Evolutionary conservation across 768 basidiomycete species (phyloP).

Genomic region (Clitopilus passeckerianus): DNA sequence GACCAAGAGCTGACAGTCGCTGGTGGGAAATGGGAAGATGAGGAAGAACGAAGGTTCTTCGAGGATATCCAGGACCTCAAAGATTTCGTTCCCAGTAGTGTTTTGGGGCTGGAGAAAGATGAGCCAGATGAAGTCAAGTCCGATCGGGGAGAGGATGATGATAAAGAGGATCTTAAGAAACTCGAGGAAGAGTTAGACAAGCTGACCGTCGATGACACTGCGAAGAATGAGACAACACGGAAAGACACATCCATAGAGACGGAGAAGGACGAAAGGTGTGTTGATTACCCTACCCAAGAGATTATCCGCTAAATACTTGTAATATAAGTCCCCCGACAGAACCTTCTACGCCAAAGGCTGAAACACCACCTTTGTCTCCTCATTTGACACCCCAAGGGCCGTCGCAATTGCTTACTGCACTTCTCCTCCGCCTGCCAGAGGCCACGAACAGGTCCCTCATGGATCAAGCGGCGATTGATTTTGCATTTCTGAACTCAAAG

Average conservation of each 20-base stretch:
- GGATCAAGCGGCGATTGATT: conserved; percentile 93
- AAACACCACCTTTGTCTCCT: conserved; percentile 58
- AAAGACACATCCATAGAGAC: conserved; percentile 10
- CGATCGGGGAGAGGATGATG: conserved; percentile 37
- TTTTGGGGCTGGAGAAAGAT: conserved; percentile 57
- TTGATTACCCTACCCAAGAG: conserved; percentile 13
- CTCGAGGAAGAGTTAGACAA: conserved; percentile 76
- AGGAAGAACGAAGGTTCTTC: conserved; percentile 91
- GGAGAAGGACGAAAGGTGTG: conserved; percentile 31
- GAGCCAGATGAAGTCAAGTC: conserved; percentile 32
- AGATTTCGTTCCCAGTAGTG: conserved; percentile 85
- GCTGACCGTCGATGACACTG: conserved; percentile 35
- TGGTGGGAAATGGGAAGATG: conserved; percentile 96
- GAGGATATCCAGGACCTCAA: conserved; percentile 90
- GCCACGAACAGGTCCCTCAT: conserved; percentile 87
- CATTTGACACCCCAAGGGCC: conserved; percentile 84
- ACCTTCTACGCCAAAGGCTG: conserved; percentile 60
- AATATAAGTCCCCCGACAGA: conserved; percentile 44
- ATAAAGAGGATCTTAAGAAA: conserved; percentile 68
- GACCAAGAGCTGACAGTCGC: conserved; percentile 52
- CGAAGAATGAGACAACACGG: conserved; percentile 2
- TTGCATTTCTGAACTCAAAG: conserved; percentile 95
- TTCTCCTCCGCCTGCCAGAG: conserved; percentile 89
- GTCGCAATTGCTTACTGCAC: conserved; percentile 84
- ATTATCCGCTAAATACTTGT: neutral